phyloP scores from a whole-genome alignment of 2,329 filamentous ascomycete genomes.

The Penicillium sp. region DNA sequence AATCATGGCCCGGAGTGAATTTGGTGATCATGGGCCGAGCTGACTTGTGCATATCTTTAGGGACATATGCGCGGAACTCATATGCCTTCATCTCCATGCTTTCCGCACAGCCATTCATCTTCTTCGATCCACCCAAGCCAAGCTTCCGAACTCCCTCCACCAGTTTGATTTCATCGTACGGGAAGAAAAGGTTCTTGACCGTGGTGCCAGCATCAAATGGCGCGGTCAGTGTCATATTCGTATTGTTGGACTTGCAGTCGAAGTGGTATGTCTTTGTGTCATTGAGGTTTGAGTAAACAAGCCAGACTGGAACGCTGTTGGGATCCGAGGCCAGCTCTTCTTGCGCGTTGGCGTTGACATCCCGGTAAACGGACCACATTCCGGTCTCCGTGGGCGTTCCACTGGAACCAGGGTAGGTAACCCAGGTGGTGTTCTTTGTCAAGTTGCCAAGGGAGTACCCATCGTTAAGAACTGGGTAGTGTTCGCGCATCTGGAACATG shows the following conservation, averaged over 20 bases:
- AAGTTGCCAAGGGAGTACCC: constrained; percentile 55
- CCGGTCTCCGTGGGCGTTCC: constrained; percentile 54
- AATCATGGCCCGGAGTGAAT: constrained; percentile 61
- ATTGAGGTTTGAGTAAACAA: constrained; percentile 47
- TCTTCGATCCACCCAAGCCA: constrained; percentile 46
- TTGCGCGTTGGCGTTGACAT: constrained; percentile 49
- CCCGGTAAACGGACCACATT: constrained; percentile 59
- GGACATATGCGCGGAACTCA: constrained; percentile 61
- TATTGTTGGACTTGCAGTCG: constrained; percentile 50
- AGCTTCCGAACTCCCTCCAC: constrained; percentile 45
- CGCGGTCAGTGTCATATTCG: constrained; percentile 52
- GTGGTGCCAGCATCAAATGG: constrained; percentile 54
- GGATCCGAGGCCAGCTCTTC: constrained; percentile 45
- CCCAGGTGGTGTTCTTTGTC: constrained; percentile 53
- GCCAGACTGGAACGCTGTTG: constrained; percentile 46
- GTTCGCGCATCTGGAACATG: constrained; percentile 59
- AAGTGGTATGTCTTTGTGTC: constrained; percentile 53
- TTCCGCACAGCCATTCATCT: constrained; percentile 55
- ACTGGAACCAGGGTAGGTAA: constrained; percentile 53
- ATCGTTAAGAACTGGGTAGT: constrained; percentile 59
- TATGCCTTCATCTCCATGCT: constrained; percentile 54
- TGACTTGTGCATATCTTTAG: constrained; percentile 46
- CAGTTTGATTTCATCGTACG: constrained; percentile 55
- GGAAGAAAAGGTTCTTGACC: constrained; percentile 62
- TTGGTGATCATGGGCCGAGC: constrained; percentile 58